These are phyloP conservation scores for Candida freyschussii DNA, from an alignment of 1,139 yeast genomes.

Conservation along the genomic window DNA sequence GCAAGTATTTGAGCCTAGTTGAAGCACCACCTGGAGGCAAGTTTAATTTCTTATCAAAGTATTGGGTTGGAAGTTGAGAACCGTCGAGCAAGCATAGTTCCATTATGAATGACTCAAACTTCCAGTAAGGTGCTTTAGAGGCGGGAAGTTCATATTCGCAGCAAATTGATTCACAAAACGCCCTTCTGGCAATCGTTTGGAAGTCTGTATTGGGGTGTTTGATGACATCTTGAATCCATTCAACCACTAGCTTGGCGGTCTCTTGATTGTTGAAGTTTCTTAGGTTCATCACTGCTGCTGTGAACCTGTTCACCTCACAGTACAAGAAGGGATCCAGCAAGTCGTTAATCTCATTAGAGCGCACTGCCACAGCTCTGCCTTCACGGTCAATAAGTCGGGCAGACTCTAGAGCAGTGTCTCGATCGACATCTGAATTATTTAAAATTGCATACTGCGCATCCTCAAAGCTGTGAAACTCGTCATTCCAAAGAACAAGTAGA, in stretches of 20 bases:
- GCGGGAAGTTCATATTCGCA: conserved; percentile 9
- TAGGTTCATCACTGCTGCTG: conserved; percentile 49
- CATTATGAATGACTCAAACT: no score
- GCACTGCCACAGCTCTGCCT: conserved; percentile 37
- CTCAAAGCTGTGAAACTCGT: conserved; percentile 59
- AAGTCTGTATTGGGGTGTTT: conserved; percentile 32
- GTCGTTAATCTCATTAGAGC: conserved; percentile 21
- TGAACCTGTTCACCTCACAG: conserved; percentile 47
- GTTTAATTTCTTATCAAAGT: conserved; percentile 8
- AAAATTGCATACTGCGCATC: conserved; percentile 27
- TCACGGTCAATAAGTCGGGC: conserved; percentile 31
- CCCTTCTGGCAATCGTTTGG: conserved; percentile 31
- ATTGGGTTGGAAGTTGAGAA: conserved; percentile 37
- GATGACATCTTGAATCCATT: conserved; percentile 47
- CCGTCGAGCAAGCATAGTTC: conserved; percentile 33
- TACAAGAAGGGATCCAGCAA: conserved; percentile 27
- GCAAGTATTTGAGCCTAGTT: conserved; percentile 48
- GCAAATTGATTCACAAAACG: conserved; percentile 27
- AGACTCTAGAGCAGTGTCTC: conserved; percentile 7
- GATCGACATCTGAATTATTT: conserved; percentile 33
- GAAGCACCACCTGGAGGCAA: conserved; percentile 16
- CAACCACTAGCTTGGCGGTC: conserved; percentile 37
- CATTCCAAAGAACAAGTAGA: conserved; percentile 60
- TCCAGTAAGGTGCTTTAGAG: conserved; percentile 24
- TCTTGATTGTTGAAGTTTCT: conserved; percentile 47